Evolutionary conservation across 768 basidiomycete genomes (phyloP), one percentile per base, ranked within the genome.

Genomic region (Termitomyces sp.): DNA sequence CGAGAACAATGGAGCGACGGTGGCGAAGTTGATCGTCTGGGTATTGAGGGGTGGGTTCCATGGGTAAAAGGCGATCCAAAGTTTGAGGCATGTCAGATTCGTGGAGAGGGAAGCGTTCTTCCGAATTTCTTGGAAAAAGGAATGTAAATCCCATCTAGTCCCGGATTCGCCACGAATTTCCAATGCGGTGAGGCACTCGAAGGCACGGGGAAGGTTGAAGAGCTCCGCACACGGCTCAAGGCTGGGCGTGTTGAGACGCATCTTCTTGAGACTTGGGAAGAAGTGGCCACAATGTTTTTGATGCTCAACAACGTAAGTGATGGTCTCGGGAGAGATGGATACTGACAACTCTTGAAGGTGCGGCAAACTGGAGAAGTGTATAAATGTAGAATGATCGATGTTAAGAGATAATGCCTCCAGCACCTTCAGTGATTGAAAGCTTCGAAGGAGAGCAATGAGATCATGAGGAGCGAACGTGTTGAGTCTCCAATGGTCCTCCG

Each of bases 401-500:
- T 60, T 33, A 15, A 60, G 52, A 60, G 59, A 60, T 18, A 54
- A 32, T 33, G 59, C 53, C 16, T 55, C 44, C n/a, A 60, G 38
- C 15, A 55, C 59, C 33, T 36, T 60, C 35, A 60, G 45, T 2
- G 59, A 60, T 32, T 18, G 35, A 20, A 60, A 55, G 15, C 24
- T 48, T 22, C 15, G 36, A 39, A 60, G 53, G 45, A 60, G 59
- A 16, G 24, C 24, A 38, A 46, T 40, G 24, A 60, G 42, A 46
- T 60, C 52, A 32, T 33, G 53, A 55, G 59, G 45, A 28, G 59
- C 35, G 45, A 54, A 54, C 11, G 59, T 60, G 18, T 55, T 46
- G 59, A 60, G 59, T 46, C 55, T 45, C 59, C 59, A 60, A 18
- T 51, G 39, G 22, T 60, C 52, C 15, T 55, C 53, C 18, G 59